Evolutionary conservation across 352 stramenopile species (phyloP), one percentile per base, ranked within the genome.

Genomic region (Globisporangium ultimum): DNA sequence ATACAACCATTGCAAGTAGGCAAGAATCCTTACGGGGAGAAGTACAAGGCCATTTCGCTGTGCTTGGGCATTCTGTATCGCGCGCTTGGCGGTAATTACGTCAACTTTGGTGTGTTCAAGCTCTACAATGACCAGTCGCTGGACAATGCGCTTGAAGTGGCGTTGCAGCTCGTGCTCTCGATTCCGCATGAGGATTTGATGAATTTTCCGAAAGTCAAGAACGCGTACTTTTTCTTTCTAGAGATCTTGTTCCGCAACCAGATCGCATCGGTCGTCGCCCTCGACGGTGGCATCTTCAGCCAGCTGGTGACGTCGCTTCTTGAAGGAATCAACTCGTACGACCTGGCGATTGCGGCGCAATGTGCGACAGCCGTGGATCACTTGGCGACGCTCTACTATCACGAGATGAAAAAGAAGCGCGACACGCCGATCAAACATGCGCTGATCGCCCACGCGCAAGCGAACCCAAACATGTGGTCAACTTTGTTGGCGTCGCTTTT

Each of bases 101-200:
- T 99, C 53, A 99, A 98, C 70, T 99, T 99, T 73, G 97, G 97
- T 56, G 97, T 99, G 21, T 99, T 99, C 76, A 93, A 97, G 68
- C 77, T 99, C 42, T 99, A 99, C 78, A 98, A 98, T 63, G 97
- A 99, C 78, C 81, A 93, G 64, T 93, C 86, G 22, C 67, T 93
- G 41, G 93, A 99, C 58, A 97, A 95, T 70, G 91, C 96, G 20
- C 70, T 99, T 21, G 93, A 99, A 66, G 65, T 98, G 28, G 92
- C 89, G 17, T 64, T 99, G 59, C 88, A 98, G 64, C 84, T 99
- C 67, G 86, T 95, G 38, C 76, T 99, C 18, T 96, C 87, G 41
- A 97, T 99, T 48, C 96, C 97, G 18, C 75, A 98, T 48, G 91
- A 98, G 52, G 96, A 99, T 67, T 74, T 99, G 53, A 97, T 98